Conservation (phyloP, 139 green algal species). For the Coccomyxa sp. region DNA sequence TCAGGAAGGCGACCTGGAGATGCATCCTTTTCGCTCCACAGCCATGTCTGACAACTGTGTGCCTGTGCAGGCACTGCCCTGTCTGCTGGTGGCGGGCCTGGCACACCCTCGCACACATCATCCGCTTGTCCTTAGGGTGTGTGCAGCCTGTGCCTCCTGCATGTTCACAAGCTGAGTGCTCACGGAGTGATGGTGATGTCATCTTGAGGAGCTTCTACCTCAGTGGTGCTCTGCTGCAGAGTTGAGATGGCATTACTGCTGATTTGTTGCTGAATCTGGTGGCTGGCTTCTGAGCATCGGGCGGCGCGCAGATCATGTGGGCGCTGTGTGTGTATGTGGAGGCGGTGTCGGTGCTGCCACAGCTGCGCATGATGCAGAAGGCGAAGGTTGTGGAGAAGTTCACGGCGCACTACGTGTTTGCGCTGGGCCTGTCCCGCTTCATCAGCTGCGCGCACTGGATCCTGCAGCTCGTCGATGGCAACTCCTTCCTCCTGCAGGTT, state of each 20-base stretch:
- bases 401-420: constrained; percentile 98
- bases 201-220: neutral
- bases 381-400: constrained; percentile 96
- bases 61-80: constrained; percentile 63
- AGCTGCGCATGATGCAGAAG: constrained; percentile 98
- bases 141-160: neutral
- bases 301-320: constrained; percentile 92
- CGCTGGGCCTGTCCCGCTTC: constrained; percentile 92
- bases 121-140: constrained; percentile 65
- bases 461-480: constrained; percentile 90
- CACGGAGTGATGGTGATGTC: neutral
- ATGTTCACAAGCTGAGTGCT: too few relatives aligned
- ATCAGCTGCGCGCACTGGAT: constrained; percentile 98
- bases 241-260: neutral
- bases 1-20: too few relatives aligned
- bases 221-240: neutral
- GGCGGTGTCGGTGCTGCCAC: constrained; percentile 90
- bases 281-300: neutral
- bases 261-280: neutral
- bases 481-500: constrained; percentile 74
- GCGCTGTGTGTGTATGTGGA: constrained; percentile 98
- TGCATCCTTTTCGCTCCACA: too few relatives aligned
- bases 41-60: too few relatives aligned
- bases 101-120: constrained; percentile 88
- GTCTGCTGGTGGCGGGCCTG: constrained; percentile 76